Base-by-base conservation (phyloP, 1,284 basidiomycete genomes). In the Ceraceosorus guamensis region DNA sequence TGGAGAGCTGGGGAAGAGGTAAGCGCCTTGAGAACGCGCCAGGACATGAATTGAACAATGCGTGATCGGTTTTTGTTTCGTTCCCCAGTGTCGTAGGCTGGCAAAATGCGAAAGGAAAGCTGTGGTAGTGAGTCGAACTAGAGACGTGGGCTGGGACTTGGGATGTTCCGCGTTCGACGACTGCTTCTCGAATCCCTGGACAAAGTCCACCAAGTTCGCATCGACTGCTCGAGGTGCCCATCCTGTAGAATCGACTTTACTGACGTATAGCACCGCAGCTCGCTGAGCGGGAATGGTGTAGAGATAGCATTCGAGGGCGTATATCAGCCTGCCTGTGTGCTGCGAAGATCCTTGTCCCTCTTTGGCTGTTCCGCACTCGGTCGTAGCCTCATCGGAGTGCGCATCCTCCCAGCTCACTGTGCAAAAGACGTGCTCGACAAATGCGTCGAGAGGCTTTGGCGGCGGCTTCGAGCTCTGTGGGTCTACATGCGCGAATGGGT, bases 211-310 rank as follows among this genome's bases (percentile, higher is more conserved):
- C 5, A 66, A 46, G 0, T 45, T 24, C 0, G 52, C 34, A 6
- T 62, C 56, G 10, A 65, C 53, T 4, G 56, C 14, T 5, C 47
- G 37, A 4, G 69, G 72, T 0, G 81, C 83, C 63, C 88, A 89
- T 0, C 92, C 92, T 0, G 90, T 91, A 11, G 91, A 86, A 76
- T 97, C 95, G 55, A 96, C 85, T 78, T 98, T 98, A 50, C 89
- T 88, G 48, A 97, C 82, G 77, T 97, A 96, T 24, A 98, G 78
- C 37, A 98, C 82, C 1, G 84, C 85, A 54, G 82, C 83, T 2
- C 81, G 82, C 1, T 86, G 85, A 2, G 82, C 68, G 4, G 87
- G 86, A 49, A 88, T 71, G 46, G 84, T 83, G 80, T 91, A 96
- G 34, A 96, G 78, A 55, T 81, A 83, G 0, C 85, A 87, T 70